Evolutionary conservation across 176 grass and related monocot genomes (phyloP).

Genomic region (Triticum timopheevii): DNA sequence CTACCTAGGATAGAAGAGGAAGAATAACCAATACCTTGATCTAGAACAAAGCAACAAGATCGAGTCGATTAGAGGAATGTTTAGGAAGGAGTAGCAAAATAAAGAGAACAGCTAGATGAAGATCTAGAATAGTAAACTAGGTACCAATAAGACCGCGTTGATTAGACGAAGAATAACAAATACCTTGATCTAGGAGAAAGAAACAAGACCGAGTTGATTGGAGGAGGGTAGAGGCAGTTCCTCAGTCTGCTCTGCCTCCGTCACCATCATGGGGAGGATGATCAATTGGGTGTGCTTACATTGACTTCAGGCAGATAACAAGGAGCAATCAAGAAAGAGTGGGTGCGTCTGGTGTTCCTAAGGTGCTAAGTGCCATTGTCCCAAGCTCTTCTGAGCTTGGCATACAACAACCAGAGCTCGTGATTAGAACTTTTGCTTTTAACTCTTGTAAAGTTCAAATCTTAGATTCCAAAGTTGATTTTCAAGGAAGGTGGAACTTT

Average conservation of each 20-base stretch:
- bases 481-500: background rate
- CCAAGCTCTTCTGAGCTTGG: background rate
- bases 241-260: too few relatives aligned
- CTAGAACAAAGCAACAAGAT: background rate
- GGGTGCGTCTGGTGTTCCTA: background rate
- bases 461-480: background rate
- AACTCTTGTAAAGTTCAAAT: background rate
- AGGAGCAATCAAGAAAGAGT: background rate
- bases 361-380: background rate
- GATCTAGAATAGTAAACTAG: background rate
- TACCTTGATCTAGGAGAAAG: too few relatives aligned
- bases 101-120: background rate
- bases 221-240: too few relatives aligned
- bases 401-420: background rate
- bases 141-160: too few relatives aligned
- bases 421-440: background rate
- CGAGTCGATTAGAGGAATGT: background rate
- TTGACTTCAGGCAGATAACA: background rate
- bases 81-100: background rate
- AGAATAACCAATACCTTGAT: too few relatives aligned
- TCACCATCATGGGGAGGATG: background rate
- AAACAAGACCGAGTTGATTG: too few relatives aligned
- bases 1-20: too few relatives aligned
- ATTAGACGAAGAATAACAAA: background rate
- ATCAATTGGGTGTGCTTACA: background rate